Evolutionary conservation across 129 eudicot genomes (phyloP), one percentile per base, ranked within the genome.

Genomic region (Lactuca sativa): DNA sequence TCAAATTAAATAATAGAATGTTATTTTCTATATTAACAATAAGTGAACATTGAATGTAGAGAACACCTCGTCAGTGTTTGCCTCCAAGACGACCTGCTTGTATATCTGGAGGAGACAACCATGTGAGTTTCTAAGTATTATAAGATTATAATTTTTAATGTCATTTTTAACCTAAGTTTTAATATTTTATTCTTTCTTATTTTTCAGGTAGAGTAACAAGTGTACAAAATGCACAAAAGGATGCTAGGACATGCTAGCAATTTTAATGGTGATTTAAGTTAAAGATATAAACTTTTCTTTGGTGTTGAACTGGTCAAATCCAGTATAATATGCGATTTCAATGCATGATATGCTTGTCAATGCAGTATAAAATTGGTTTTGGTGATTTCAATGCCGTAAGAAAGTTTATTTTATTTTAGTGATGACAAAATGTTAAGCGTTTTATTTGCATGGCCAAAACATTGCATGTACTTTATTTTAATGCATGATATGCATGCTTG

Each of bases 71-170:
- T 69, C 93, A 86, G 41, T 83, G 86, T 68, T 69, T 91, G 21
- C 97, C 97, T 9, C 97, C 97, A 17, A 71, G 97, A 60, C 88
- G 93, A 70, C 97, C 97, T 31, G 78, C 89, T 48, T 91, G 90
- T 75, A 55, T 86, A 62, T 85, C 97, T 4, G 87, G 89, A 76
- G 64, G 73, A 48, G 78, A 75, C 64, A 74, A 64, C 55, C 66
- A 63, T 53, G 82, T 81, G 74, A 69, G 85, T 69, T 58, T 59
- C 7, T 25, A 4, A 12, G 12, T 57, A 47, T 47, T 57, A 47
- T 47, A 33, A 49, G 10, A 47, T 15, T 36, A 36, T 14, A 5
- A 12, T 7, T 55, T 0, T 41, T 58, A 14, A 5, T 66, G 14
- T 48, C 15, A n/a, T 16, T 69, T 16, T 9, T 4, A 6, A 6